Conservation (phyloP, 768 basidiomycete genomes). For the Mycena rosella region DNA sequence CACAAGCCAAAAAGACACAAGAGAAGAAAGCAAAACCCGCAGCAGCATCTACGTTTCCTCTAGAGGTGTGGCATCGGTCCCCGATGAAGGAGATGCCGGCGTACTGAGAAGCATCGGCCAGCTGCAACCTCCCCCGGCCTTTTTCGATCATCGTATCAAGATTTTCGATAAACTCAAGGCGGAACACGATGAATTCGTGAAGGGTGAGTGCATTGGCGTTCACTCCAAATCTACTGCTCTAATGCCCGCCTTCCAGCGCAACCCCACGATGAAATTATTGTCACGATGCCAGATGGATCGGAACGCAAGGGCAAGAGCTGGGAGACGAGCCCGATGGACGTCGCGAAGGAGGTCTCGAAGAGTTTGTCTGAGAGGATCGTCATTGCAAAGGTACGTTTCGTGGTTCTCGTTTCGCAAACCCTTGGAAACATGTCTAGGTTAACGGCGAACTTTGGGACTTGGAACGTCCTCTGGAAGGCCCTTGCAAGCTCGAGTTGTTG, state of each 20-base stretch:
- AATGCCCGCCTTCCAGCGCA: slow-evolving; percentile 61
- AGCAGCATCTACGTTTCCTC: slow-evolving; percentile 62
- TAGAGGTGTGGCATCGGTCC: slow-evolving; percentile 65
- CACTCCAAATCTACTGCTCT: not conserved
- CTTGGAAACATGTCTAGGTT: slow-evolving; percentile 62
- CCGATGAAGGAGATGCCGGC: slow-evolving; percentile 7
- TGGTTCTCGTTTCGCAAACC: not conserved
- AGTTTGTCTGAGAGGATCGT: slow-evolving; percentile 90
- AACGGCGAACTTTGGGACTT: slow-evolving; percentile 94
- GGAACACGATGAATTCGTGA: slow-evolving; percentile 85
- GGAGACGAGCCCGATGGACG: slow-evolving; percentile 94
- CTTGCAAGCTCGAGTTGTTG: slow-evolving; percentile 84
- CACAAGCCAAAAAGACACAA: slow-evolving; percentile 49
- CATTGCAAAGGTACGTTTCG: slow-evolving; percentile 84
- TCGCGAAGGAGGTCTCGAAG: slow-evolving; percentile 91
- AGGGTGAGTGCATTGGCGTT: slow-evolving; percentile 60
- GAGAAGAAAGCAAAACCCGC: slow-evolving; percentile 61
- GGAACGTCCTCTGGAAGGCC: slow-evolving; percentile 91
- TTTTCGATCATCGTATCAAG: slow-evolving; percentile 90
- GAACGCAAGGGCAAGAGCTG: slow-evolving; percentile 88
- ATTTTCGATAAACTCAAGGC: slow-evolving; percentile 90
- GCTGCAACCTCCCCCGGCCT: slow-evolving; percentile 87
- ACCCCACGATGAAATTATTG: slow-evolving; percentile 83
- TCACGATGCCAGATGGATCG: slow-evolving; percentile 91
- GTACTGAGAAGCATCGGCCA: slow-evolving; percentile 48